Conservation (phyloP, 1,284 basidiomycete species). For the Cerioporus squamosus region DNA sequence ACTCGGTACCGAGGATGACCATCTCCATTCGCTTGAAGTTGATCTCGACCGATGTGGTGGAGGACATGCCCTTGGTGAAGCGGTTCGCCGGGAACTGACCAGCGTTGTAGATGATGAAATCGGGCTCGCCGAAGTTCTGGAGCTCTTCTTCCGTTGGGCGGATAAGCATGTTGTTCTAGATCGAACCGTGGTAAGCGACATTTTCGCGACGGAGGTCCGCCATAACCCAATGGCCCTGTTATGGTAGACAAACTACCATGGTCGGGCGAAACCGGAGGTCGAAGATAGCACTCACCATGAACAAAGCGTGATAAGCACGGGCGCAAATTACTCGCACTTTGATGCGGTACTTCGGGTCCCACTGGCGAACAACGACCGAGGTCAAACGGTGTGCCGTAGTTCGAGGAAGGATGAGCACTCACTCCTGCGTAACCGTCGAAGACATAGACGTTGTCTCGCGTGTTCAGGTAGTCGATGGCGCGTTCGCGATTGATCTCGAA, state of each 20-base stretch:
- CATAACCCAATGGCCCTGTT: neutral
- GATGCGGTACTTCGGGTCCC: conserved; percentile 99
- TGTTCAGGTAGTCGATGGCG: conserved; percentile 99
- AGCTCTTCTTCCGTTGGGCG: conserved; percentile 96
- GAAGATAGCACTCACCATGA: conserved; percentile 77
- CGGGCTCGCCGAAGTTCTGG: conserved; percentile 95
- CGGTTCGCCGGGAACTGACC: conserved; percentile 99
- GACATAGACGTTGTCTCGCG: conserved; percentile 98
- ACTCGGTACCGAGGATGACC: conserved; percentile 99
- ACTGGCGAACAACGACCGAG: conserved; percentile 47
- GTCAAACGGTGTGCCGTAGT: neutral
- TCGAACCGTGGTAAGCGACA: conserved; percentile 15
- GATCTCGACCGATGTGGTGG: conserved; percentile 98
- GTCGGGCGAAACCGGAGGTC: conserved; percentile 10
- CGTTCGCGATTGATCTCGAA: conserved; percentile 99
- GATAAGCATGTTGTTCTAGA: conserved; percentile 98
- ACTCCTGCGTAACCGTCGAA: conserved; percentile 97
- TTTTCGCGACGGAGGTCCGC: conserved; percentile 19
- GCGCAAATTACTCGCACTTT: conserved; percentile 99
- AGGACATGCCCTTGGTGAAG: conserved; percentile 99
- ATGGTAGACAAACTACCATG: conserved; percentile 9
- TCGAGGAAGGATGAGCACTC: conserved; percentile 31
- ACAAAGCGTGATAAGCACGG: conserved; percentile 98
- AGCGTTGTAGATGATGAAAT: conserved; percentile 99
- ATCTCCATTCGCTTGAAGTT: conserved; percentile 99